Percentiles rank a stretch among this genome's conserved stretches.
Evolutionary conservation across 2,329 filamentous ascomycete genomes (phyloP).

Genomic region (Chaetothyriales sp.): DNA sequence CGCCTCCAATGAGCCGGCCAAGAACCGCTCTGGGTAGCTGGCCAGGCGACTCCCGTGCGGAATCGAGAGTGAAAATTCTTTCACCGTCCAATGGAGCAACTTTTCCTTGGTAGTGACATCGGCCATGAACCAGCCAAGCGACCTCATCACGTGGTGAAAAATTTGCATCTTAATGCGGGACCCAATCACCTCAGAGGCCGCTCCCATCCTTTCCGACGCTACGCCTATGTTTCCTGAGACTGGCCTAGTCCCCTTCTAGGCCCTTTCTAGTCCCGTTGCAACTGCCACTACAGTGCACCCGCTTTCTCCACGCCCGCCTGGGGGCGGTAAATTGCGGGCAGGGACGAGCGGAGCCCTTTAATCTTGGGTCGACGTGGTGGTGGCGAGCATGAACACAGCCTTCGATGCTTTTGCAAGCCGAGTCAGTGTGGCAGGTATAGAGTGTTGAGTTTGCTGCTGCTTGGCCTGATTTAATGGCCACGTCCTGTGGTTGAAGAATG

Average conservation of each 20-base stretch:
- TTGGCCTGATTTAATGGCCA: not conserved
- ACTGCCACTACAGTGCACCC: not conserved
- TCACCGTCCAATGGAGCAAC: not conserved
- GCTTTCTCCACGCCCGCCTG: not conserved
- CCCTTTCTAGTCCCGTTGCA: not conserved
- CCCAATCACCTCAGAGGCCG: not conserved
- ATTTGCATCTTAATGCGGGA: not conserved
- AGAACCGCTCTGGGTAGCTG: not conserved
- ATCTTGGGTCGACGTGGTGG: too few species aligned
- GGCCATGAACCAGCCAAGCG: not conserved
- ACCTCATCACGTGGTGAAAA: not conserved
- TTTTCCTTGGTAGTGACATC: not conserved
- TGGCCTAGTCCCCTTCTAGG: not conserved
- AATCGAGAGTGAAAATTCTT: not conserved
- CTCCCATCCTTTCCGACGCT: not conserved
- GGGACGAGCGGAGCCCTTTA: not conserved
- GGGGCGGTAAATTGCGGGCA: not conserved
- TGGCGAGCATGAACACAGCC: not conserved
- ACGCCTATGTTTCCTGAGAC: not conserved
- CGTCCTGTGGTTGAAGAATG: not conserved
- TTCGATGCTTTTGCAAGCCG: not conserved
- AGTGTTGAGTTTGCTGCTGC: not conserved
- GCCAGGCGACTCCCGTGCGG: not conserved
- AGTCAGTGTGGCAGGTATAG: not conserved
- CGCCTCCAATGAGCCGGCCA: not conserved